phyloP scores from a whole-genome alignment of 78 protist genomes.

The Chrysochromulina parva region DNA sequence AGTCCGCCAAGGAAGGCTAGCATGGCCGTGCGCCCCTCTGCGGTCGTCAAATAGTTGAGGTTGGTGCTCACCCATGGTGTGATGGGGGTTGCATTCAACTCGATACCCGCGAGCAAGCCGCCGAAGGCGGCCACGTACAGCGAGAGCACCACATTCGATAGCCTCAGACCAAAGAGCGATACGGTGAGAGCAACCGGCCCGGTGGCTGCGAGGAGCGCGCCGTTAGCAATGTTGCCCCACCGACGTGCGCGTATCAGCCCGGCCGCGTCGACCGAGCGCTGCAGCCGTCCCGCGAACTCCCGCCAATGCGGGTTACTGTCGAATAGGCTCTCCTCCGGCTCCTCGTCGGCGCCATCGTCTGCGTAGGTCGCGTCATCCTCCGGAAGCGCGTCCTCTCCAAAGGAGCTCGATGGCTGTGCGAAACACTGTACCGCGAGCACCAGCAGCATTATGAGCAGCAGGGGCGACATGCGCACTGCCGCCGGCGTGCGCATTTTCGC shows the following conservation, averaged over 20 bases:
- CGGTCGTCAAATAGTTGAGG: neutral
- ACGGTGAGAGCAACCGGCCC: neutral
- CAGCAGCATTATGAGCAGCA: no score
- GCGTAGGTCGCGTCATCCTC: no score
- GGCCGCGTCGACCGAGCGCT: neutral
- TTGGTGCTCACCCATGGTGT: neutral
- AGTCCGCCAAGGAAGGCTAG: neutral
- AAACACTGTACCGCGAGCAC: no score
- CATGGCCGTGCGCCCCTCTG: neutral
- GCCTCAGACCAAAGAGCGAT: neutral
- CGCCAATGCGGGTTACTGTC: neutral
- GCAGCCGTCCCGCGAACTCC: neutral
- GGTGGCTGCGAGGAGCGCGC: neutral
- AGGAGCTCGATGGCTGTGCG: no score
- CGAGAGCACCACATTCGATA: neutral
- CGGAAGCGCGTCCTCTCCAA: no score
- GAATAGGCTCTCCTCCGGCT: neutral
- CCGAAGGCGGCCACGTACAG: neutral
- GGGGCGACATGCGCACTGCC: no score
- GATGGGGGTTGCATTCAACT: neutral
- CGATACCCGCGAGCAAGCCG: neutral
- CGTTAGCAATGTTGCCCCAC: conserved; percentile 9
- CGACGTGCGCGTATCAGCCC: neutral
- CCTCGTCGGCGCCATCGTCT: neutral
- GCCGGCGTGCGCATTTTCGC: no score